A percentile compares a stretch with the other conserved stretches of the same genome.
phyloP scores from a whole-genome alignment of 208 protist species.

The Trichomonas tenax region DNA sequence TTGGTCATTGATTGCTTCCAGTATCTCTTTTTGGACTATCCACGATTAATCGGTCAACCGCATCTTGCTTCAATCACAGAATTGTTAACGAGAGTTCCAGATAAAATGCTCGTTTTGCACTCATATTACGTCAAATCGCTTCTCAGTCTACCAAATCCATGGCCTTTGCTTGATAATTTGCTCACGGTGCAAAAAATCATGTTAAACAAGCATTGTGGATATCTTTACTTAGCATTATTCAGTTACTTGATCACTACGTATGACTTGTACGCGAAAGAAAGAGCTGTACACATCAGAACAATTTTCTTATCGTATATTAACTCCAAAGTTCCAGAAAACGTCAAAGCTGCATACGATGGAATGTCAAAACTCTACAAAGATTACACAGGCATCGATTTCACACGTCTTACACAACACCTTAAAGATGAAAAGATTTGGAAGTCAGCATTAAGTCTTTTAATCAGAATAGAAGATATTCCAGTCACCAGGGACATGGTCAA shows the following conservation, averaged over 20 bases:
- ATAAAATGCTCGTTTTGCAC: background rate
- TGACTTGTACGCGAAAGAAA: background rate
- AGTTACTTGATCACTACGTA: background rate
- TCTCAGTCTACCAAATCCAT: background rate
- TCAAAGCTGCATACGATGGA: background rate
- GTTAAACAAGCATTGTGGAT: background rate
- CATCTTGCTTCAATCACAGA: background rate
- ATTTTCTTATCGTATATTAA: background rate
- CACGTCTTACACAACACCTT: background rate
- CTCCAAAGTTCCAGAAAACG: background rate
- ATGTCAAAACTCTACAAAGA: background rate
- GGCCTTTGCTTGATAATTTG: background rate
- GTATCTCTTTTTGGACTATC: background rate
- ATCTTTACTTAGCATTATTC: background rate
- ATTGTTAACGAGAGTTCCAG: background rate
- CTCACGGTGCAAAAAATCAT: background rate
- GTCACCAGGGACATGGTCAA: background rate
- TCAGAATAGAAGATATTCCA: background rate
- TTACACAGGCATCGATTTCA: background rate
- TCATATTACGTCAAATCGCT: background rate
- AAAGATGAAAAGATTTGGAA: background rate
- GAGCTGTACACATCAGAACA: background rate
- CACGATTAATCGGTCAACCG: background rate
- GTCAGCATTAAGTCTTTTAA: background rate
- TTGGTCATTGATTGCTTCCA: background rate